Conservation (phyloP, 345 rosid genomes). For the Viola odorata region DNA sequence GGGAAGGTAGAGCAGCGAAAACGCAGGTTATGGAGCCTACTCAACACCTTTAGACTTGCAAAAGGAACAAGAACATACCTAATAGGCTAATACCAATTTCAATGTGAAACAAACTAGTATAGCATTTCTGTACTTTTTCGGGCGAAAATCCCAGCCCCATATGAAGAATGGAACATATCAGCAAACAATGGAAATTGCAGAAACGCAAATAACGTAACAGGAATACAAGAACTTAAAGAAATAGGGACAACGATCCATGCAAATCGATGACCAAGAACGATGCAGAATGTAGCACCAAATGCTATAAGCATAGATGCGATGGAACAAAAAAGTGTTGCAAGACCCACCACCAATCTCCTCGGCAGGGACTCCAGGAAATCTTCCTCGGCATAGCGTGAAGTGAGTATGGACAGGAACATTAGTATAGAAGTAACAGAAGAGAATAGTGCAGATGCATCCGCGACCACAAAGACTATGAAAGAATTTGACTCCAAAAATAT, state of each 20-base stretch:
- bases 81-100: no score
- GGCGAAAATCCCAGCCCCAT: conserved; percentile 8
- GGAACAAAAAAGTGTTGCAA: conserved; percentile 3
- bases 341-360: conserved; percentile 12
- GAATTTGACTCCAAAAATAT: background rate
- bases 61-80: no score
- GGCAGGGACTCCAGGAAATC: conserved; percentile 16
- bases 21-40: no score
- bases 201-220: conserved; percentile 12
- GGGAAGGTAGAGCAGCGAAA: no score
- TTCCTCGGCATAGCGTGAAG: conserved; percentile 16
- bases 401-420: conserved; percentile 15
- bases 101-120: background rate
- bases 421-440: conserved; percentile 12
- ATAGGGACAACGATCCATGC: conserved; percentile 10
- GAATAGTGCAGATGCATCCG: conserved; percentile 7
- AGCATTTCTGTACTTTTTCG: background rate
- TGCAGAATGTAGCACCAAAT: conserved; percentile 2
- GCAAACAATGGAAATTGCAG: conserved; percentile 13
- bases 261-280: conserved; percentile 3
- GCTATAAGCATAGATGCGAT: conserved; percentile 13
- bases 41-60: no score
- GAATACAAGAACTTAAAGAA: conserved; percentile 2
- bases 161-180: conserved; percentile 2
- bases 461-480: conserved; percentile 4